A percentile compares a stretch with the other conserved stretches of the same genome.
phyloP scores from a whole-genome alignment of 331 rosid genomes.

The Rhamnella rubrinervis region DNA sequence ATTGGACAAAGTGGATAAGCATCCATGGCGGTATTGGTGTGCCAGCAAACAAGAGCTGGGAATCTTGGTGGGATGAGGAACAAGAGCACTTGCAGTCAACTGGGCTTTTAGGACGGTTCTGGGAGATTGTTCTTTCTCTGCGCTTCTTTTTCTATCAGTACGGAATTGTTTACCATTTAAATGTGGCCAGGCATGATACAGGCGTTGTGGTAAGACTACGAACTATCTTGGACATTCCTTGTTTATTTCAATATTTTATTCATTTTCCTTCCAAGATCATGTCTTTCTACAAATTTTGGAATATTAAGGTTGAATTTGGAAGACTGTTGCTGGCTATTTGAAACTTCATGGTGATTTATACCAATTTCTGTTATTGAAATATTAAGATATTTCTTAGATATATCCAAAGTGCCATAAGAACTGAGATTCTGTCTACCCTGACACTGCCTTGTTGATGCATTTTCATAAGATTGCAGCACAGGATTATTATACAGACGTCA shows the following conservation, averaged over 20 bases:
- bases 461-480: neutral
- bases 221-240: conserved; percentile 20
- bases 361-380: neutral
- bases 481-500: neutral
- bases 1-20: conserved; percentile 91
- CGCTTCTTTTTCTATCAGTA: conserved; percentile 93
- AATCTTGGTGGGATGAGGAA: conserved; percentile 99
- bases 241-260: conserved; percentile 1
- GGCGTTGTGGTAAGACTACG: conserved; percentile 65
- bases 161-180: conserved; percentile 87
- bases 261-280: neutral
- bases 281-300: neutral
- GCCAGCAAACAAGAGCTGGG: conserved; percentile 93
- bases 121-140: conserved; percentile 68
- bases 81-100: conserved; percentile 87
- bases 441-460: too few species aligned
- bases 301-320: neutral
- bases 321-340: neutral
- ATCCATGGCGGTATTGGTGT: conserved; percentile 94
- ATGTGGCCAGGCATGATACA: conserved; percentile 59
- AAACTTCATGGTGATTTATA: conserved; percentile 2
- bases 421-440: too few species aligned
- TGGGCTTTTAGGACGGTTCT: conserved; percentile 60
- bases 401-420: neutral
- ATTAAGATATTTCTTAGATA: neutral